Conservation (phyloP, 345 rosid species). For the Mallotus nudiflorus region DNA sequence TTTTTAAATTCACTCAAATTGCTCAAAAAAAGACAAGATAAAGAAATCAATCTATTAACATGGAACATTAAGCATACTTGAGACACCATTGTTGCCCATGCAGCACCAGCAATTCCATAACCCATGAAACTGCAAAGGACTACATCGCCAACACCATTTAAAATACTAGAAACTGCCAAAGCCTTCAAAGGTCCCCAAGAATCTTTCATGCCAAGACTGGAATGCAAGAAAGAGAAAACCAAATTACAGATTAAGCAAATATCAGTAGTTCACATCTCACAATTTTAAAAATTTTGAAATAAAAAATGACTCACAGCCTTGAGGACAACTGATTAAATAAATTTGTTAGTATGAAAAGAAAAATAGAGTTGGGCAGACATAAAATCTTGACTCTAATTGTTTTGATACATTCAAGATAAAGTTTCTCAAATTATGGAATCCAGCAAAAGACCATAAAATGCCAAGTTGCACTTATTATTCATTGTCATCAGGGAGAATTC, state of each 20-base stretch:
- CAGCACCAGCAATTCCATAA: constrained; percentile 91
- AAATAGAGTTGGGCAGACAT: background rate
- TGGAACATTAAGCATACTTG: constrained; percentile 49
- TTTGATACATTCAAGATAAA: background rate
- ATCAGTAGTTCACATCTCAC: background rate
- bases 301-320: background rate
- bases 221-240: constrained; percentile 6
- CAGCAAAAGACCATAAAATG: background rate
- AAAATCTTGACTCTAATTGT: background rate
- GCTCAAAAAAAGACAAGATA: background rate
- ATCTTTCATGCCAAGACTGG: constrained; percentile 98
- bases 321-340: background rate
- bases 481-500: background rate
- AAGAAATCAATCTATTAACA: background rate
- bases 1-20: background rate
- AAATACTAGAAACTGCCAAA: constrained; percentile 64
- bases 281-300: background rate
- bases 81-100: constrained; percentile 95
- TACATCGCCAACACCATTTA: constrained; percentile 76
- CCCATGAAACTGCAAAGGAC: constrained; percentile 74
- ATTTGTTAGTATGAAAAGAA: background rate
- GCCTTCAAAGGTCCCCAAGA: constrained; percentile 98
- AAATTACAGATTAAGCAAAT: background rate
- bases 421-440: background rate
- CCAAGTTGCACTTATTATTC: background rate